phyloP scores from a whole-genome alignment of 495 filamentous ascomycete genomes.

The Trichoderma virens region DNA sequence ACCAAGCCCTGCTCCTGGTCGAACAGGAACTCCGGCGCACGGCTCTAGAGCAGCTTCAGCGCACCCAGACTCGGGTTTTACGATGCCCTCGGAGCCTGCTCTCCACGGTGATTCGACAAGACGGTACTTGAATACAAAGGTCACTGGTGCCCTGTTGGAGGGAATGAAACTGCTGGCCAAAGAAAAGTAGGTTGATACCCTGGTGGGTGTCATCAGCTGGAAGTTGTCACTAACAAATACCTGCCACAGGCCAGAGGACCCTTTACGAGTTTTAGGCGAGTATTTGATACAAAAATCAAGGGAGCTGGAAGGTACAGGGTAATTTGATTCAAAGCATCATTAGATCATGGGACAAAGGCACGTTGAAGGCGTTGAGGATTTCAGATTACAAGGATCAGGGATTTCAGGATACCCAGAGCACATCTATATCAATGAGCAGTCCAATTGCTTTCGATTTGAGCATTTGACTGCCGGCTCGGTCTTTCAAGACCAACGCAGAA shows the following conservation, averaged over 20 bases:
- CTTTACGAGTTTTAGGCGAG: constrained; percentile 76
- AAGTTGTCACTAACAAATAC: constrained; percentile 11
- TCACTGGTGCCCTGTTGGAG: constrained; percentile 77
- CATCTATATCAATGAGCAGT: constrained; percentile 9
- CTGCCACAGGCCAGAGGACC: constrained; percentile 61
- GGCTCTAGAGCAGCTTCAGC: constrained; percentile 43
- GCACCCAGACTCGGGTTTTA: constrained; percentile 40
- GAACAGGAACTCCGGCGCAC: constrained; percentile 27
- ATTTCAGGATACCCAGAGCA: constrained; percentile 8
- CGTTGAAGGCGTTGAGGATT: neutral
- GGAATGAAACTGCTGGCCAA: constrained; percentile 84
- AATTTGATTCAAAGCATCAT: neutral
- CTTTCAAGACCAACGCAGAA: constrained; percentile 7
- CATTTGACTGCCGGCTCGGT: constrained; percentile 8
- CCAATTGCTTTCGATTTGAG: constrained; percentile 6
- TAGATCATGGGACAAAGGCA: constrained; percentile 2
- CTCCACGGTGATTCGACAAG: constrained; percentile 78
- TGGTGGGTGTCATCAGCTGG: neutral
- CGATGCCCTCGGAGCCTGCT: constrained; percentile 45
- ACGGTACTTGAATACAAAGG: constrained; percentile 81
- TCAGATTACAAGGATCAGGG: neutral
- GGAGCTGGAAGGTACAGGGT: constrained; percentile 50
- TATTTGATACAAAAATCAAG: constrained; percentile 75
- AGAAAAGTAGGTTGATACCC: constrained; percentile 58
- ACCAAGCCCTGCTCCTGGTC: constrained; percentile 31